phyloP scores from a whole-genome alignment of 768 basidiomycete species.

The Chlorophyllum brunneum region DNA sequence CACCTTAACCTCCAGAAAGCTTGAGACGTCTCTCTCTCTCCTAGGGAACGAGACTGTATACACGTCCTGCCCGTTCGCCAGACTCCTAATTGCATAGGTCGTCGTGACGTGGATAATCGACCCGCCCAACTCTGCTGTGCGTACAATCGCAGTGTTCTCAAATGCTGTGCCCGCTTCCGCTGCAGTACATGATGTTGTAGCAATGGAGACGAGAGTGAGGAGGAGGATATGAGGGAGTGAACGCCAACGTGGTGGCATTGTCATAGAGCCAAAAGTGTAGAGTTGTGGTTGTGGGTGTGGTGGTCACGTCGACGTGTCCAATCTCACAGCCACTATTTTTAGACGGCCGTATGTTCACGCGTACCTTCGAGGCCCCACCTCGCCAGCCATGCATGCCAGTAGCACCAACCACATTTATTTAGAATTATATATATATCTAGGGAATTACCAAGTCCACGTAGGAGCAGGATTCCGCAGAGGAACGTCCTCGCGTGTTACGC shows the following conservation, averaged over 20 bases:
- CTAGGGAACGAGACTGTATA: conserved; percentile 68
- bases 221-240: conserved; percentile 38
- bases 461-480: conserved; percentile 72
- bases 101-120: conserved; percentile 86
- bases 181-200: conserved; percentile 29
- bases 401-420: conserved; percentile 7
- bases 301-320: conserved; percentile 26
- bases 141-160: conserved; percentile 87
- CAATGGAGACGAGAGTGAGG: conserved; percentile 35
- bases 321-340: conserved; percentile 15
- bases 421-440: conserved; percentile 16
- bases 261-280: conserved; percentile 18
- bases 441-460: conserved; percentile 73
- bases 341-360: conserved; percentile 7
- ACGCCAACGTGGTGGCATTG: conserved; percentile 42
- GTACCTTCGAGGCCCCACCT: background rate
- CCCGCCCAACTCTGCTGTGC: conserved; percentile 87
- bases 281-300: conserved; percentile 4
- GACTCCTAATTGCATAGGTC: conserved; percentile 78
- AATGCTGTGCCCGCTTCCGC: conserved; percentile 43
- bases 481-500: conserved; percentile 72
- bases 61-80: conserved; percentile 51
- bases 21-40: conserved; percentile 62
- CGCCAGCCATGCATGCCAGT: background rate
- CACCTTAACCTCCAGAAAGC: conserved; percentile 77